Base-by-base conservation (phyloP, 768 basidiomycete species). In the Guyanaporus albipodus region DNA sequence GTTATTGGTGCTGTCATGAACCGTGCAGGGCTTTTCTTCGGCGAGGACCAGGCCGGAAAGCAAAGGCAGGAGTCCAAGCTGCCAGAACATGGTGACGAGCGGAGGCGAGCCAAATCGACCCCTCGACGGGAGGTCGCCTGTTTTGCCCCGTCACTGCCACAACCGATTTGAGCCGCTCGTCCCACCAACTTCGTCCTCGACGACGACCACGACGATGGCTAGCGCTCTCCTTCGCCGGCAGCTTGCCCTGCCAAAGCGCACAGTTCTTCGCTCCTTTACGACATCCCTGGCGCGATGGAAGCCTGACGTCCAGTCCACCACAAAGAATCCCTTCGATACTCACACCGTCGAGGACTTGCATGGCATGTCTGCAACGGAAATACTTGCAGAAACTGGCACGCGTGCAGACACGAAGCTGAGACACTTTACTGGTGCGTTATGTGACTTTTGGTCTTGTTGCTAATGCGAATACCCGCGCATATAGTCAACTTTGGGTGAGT, bases 401-500 rank as follows among this genome's bases (percentile, higher is more conserved):
- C 74, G 82, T 46, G 80, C 79, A 40, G 92, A 92, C 54, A 71
- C 85, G 12, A 85, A 85, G 62, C 78, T 96, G 76, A 77, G 90
- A 64, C 95, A 97, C 72, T 97, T 95, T 62, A 97, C 93, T 44
- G 91, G 88, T 91, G 60, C 51, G 77, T 72, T 32, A 32, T 38
- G 31, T 38, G 11, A 35, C 11, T 28, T 51, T 46, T 47, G 6
- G 6, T 17, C 4, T 14, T 22, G 36, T 39, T 28, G 19, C 36
- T 51, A 35, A 55, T 28, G n/a, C 17, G 17, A 48, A 64, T 10
- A 14, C n/a, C 41, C 27, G 33, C 12, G 38, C 19, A 37, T 23
- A 26, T 56, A 92, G 93, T 97, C 57, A 97, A 97, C 76, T 96
- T 96, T 65, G 94, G 90, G 86, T 80, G 52, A 48, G 78, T 58